These are phyloP conservation scores for Plasmodium knowlesi DNA, from an alignment of 169 alveolate genomes.

Conservation along the genomic window DNA sequence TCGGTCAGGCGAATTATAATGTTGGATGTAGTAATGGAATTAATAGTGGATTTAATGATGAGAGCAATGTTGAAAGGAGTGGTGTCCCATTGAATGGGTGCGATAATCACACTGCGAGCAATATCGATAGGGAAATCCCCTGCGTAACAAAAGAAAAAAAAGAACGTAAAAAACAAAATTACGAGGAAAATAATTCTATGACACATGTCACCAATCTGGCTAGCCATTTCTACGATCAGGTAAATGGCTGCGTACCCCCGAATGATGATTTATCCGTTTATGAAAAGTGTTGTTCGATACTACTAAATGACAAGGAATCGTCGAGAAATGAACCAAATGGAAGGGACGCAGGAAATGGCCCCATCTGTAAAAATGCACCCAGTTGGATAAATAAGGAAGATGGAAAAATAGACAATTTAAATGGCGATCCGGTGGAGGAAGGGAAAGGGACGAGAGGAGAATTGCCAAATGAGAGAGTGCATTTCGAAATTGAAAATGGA, in stretches of 20 bases:
- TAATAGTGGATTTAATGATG: neutral
- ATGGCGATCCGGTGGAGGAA: neutral
- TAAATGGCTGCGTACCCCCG: neutral
- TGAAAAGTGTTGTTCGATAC: neutral
- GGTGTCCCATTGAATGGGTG: neutral
- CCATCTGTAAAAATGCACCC: neutral
- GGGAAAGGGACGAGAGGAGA: neutral
- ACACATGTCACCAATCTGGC: neutral
- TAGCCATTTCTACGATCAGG: neutral
- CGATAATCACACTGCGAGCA: neutral
- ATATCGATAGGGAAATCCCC: neutral
- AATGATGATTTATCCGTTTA: neutral
- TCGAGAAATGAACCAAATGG: neutral
- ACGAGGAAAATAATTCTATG: neutral
- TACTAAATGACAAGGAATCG: slow-evolving; percentile 2
- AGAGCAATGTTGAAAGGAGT: neutral
- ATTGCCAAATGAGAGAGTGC: neutral
- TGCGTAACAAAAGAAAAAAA: neutral
- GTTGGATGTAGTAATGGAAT: no score
- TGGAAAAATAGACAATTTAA: neutral
- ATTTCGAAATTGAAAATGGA: neutral
- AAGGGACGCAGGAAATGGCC: neutral
- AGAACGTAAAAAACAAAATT: neutral
- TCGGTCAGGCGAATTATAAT: neutral
- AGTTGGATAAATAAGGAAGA: neutral